Evolutionary conservation across 1,139 yeast species (phyloP).

Genomic region (Groenewaldozyma auringiensis): DNA sequence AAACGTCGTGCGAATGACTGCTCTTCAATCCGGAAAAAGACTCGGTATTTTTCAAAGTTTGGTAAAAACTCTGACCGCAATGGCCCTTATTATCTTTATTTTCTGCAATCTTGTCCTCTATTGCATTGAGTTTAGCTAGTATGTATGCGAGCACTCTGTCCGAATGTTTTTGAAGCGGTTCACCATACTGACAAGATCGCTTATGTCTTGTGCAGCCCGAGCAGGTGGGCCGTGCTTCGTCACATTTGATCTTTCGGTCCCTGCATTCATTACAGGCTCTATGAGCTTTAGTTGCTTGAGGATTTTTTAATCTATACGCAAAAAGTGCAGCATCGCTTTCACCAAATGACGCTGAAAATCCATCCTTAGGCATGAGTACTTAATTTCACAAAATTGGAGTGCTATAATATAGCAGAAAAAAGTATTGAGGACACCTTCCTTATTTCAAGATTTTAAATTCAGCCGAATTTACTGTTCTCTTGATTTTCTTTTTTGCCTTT

Average conservation of each 20-base stretch:
- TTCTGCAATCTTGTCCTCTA: neutral
- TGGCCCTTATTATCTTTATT: too few species aligned
- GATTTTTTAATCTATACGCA: neutral
- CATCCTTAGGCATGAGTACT: neutral
- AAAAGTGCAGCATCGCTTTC: neutral
- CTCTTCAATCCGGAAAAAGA: neutral
- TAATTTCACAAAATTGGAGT: too few species aligned
- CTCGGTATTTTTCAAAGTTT: neutral
- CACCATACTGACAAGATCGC: neutral
- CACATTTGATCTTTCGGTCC: slow-evolving; percentile 2
- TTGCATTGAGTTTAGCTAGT: slow-evolving; percentile 2
- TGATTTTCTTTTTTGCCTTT: too few species aligned
- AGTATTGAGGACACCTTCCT: too few species aligned
- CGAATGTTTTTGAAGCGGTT: neutral
- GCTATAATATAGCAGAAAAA: too few species aligned
- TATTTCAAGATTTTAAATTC: too few species aligned
- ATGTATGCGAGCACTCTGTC: slow-evolving; percentile 1
- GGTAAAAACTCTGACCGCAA: neutral
- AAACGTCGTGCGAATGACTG: neutral
- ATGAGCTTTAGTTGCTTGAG: slow-evolving; percentile 2
- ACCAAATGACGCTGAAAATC: neutral
- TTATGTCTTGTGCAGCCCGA: slow-evolving; percentile 1
- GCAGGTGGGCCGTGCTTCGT: slow-evolving; percentile 1
- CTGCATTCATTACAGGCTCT: slow-evolving; percentile 2
- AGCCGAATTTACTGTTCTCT: too few species aligned